Evolutionary conservation across 495 filamentous ascomycete species (phyloP).

Genomic region (Chaetomium fimeti): DNA sequence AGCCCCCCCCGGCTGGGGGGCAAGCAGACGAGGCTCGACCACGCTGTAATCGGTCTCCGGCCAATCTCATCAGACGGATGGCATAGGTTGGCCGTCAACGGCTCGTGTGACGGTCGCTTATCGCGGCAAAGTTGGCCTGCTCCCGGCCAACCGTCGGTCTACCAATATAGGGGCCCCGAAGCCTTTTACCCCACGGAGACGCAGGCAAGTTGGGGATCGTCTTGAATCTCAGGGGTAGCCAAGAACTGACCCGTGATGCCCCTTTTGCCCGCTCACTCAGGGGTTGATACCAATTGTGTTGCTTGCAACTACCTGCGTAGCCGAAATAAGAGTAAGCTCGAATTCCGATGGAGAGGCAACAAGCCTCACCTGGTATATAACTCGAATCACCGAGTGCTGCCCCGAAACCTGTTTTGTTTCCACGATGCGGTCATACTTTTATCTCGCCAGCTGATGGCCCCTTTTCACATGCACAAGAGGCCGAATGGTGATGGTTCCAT

Average conservation of each 20-base stretch:
- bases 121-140: neutral
- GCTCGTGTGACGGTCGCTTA: slow-evolving; percentile 7
- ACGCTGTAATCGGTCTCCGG: neutral
- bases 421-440: neutral
- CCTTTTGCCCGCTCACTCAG: neutral
- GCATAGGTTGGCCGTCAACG: neutral
- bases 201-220: too few species aligned
- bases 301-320: neutral
- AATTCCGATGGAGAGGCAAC: neutral
- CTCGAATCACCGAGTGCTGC: neutral
- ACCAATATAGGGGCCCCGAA: neutral
- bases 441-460: neutral
- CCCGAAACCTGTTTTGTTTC: neutral
- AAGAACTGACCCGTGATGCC: neutral
- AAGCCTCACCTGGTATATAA: too few species aligned
- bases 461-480: too few species aligned
- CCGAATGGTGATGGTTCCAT: neutral
- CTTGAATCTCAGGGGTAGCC: neutral
- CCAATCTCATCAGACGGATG: neutral
- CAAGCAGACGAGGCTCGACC: neutral
- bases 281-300: neutral
- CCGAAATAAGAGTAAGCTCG: slow-evolving; percentile 6
- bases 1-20: neutral
- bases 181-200: neutral
- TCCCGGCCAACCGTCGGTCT: neutral